Conservation (phyloP, 306 rosid species). For the Oxytropis ochrocephala region DNA sequence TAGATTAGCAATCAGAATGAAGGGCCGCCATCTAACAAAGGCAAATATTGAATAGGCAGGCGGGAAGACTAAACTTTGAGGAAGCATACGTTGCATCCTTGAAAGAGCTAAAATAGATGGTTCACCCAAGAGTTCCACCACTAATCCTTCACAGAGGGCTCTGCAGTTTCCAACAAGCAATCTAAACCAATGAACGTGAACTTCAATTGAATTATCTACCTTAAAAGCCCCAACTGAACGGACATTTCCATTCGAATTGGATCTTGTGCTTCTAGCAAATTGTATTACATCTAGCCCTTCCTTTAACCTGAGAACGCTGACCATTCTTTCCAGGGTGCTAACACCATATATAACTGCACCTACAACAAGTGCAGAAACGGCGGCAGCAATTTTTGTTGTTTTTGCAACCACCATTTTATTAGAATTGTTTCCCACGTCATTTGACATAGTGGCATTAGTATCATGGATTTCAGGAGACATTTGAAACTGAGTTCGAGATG, state of each 20-base stretch:
- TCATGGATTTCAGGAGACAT: conserved; percentile 75
- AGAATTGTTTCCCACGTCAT: conserved; percentile 41
- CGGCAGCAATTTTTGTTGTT: conserved; percentile 75
- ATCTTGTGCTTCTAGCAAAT: conserved; percentile 64
- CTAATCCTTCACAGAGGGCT: conserved; percentile 70
- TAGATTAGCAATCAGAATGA: conserved; percentile 47
- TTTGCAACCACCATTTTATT: conserved; percentile 40
- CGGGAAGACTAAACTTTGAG: conserved; percentile 71
- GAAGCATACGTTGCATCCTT: conserved; percentile 92
- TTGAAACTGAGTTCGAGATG: conserved; percentile 76
- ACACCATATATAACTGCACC: conserved; percentile 83
- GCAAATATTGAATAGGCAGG: conserved; percentile 95
- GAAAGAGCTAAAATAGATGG: conserved; percentile 76
- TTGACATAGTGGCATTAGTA: conserved; percentile 34
- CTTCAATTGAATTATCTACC: conserved; percentile 64
- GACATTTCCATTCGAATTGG: conserved; percentile 85
- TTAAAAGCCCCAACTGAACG: conserved; percentile 66
- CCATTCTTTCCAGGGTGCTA: conserved; percentile 87
- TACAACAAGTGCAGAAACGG: conserved; percentile 79
- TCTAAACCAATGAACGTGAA: conserved; percentile 89
- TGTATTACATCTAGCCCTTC: conserved; percentile 85
- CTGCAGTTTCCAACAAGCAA: conserved; percentile 90
- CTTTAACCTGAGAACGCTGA: conserved; percentile 71
- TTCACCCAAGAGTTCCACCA: conserved; percentile 84
- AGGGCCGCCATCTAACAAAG: conserved; percentile 65